These are phyloP conservation scores for Microdochium nivale DNA, from an alignment of 2,329 filamentous ascomycete species.

Conservation along the genomic window DNA sequence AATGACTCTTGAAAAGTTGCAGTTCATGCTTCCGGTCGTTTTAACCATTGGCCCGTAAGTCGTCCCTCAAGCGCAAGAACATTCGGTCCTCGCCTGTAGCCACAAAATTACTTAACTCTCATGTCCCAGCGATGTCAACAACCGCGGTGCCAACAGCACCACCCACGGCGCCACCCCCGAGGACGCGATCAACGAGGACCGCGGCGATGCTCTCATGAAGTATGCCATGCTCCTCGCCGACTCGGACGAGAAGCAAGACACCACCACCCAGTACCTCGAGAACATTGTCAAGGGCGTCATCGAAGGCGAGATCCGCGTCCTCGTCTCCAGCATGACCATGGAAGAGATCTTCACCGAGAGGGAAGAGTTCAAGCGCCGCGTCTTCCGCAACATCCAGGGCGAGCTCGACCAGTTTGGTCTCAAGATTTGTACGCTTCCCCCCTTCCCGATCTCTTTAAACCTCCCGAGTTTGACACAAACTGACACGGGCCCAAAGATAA, in stretches of 20 bases:
- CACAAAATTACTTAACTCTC: too few relatives aligned
- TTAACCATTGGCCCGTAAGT: conserved; percentile 69
- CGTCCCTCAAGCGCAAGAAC: conserved; percentile 1
- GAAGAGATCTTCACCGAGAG: conserved; percentile 78
- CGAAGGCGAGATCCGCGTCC: conserved; percentile 75
- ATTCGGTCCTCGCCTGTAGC: too few relatives aligned
- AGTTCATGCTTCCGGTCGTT: conserved; percentile 73
- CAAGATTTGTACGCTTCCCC: conserved; percentile 44
- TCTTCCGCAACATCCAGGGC: conserved; percentile 66
- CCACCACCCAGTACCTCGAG: conserved; percentile 54
- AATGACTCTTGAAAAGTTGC: conserved; percentile 84
- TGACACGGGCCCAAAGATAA: conserved; percentile 30
- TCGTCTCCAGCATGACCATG: conserved; percentile 87
- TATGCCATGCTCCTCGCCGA: conserved; percentile 75
- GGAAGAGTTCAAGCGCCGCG: conserved; percentile 67
- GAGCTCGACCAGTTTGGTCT: conserved; percentile 77
- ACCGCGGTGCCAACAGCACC: conserved; percentile 37
- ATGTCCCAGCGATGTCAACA: conserved; percentile 48
- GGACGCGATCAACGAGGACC: conserved; percentile 27
- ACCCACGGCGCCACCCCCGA: conserved; percentile 7
- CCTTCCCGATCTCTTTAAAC: conserved; percentile 21
- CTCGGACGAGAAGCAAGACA: conserved; percentile 33
- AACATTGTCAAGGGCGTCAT: conserved; percentile 88
- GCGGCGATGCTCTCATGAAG: conserved; percentile 61
- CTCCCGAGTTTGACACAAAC: not conserved